Conservation (phyloP, 257 asterid genomes). For the Ophiorrhiza pumila region DNA sequence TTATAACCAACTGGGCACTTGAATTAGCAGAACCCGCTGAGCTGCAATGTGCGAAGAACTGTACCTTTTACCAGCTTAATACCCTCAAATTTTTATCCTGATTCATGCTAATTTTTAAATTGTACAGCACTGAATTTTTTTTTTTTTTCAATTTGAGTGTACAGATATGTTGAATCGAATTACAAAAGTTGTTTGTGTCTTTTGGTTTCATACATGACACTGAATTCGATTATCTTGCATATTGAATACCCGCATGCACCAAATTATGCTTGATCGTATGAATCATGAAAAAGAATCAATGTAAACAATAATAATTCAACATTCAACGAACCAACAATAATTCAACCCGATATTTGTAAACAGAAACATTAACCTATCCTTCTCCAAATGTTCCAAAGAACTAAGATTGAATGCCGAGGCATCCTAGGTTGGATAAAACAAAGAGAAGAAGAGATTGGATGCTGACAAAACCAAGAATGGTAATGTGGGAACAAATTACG, state of each 20-base stretch:
- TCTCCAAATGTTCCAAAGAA: neutral
- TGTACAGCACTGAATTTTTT: slow-evolving; percentile 24
- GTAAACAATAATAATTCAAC: too few species aligned
- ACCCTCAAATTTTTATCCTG: neutral
- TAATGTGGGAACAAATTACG: neutral
- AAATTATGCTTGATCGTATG: neutral
- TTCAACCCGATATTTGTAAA: neutral
- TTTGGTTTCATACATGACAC: neutral
- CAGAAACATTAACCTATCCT: neutral
- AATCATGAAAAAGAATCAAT: neutral
- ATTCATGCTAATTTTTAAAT: slow-evolving; percentile 11
- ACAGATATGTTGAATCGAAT: slow-evolving; percentile 13
- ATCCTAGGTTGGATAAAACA: too few species aligned
- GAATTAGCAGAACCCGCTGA: slow-evolving; percentile 22
- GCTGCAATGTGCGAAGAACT: slow-evolving; percentile 15
- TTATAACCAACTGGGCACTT: slow-evolving; percentile 54
- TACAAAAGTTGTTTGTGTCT: neutral
- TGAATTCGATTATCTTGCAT: neutral
- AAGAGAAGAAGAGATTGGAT: too few species aligned
- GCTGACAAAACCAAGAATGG: neutral
- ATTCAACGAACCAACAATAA: neutral
- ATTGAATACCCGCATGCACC: neutral
- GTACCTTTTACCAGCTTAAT: neutral
- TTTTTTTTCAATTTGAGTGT: slow-evolving; percentile 25
- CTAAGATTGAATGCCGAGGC: too few species aligned